These are phyloP conservation scores for Carex pumila DNA, from an alignment of 176 grass and related monocot genomes.

Conservation along the genomic window DNA sequence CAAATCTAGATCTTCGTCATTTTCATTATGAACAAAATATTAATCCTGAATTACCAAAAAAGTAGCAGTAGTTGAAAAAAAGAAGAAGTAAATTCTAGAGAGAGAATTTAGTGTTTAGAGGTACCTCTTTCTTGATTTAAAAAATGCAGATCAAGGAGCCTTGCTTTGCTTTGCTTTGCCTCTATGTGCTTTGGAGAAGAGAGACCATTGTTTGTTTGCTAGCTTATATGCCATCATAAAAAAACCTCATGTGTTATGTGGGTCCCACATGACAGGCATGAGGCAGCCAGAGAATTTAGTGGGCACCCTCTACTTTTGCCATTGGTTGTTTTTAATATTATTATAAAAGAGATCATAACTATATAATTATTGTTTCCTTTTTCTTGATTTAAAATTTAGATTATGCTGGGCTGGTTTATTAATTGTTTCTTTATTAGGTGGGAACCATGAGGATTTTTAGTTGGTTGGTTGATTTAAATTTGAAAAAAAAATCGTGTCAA, in stretches of 20 bases:
- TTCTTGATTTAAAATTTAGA: no score
- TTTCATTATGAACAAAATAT: neutral
- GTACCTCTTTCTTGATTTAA: neutral
- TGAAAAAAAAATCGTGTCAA: no score
- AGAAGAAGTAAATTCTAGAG: neutral
- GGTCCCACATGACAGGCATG: neutral
- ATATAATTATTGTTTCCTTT: no score
- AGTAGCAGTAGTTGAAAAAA: neutral
- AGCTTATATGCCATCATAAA: neutral
- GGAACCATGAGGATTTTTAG: no score
- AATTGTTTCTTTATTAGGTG: no score
- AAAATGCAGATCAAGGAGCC: neutral
- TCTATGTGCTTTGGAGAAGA: neutral
- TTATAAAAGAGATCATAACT: no score
- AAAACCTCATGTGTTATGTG: neutral
- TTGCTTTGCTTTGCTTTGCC: neutral
- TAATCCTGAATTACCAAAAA: neutral
- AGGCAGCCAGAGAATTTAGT: neutral
- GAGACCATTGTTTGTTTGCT: neutral
- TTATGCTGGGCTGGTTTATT: no score
- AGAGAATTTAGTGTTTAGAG: neutral
- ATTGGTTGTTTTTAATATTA: neutral
- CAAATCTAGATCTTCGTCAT: neutral
- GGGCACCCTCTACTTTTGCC: constrained; percentile 4
- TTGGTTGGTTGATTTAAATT: no score